Conservation (phyloP, 306 rosid genomes). For the Malus sieversii region DNA sequence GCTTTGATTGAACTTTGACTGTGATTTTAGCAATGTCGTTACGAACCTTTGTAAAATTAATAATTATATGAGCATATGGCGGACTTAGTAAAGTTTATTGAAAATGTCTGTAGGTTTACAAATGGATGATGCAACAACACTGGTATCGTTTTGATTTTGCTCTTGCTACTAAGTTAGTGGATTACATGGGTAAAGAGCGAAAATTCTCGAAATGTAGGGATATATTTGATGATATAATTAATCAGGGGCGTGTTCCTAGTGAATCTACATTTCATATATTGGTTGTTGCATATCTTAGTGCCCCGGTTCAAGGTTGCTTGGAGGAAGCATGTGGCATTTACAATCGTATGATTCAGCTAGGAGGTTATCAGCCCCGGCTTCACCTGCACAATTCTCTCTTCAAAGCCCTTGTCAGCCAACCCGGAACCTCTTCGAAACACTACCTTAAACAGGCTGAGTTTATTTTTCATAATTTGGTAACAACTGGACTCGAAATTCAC, state of each 20-base stretch:
- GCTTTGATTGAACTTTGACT: neutral
- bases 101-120: slow-evolving; percentile 57
- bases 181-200: slow-evolving; percentile 84
- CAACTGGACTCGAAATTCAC: slow-evolving; percentile 63
- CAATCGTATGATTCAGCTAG: slow-evolving; percentile 90
- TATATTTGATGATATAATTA: slow-evolving; percentile 74
- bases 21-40: too few relatives aligned
- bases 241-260: slow-evolving; percentile 85
- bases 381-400: slow-evolving; percentile 83
- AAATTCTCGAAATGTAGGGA: slow-evolving; percentile 89
- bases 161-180: slow-evolving; percentile 81
- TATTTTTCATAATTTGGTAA: slow-evolving; percentile 66
- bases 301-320: slow-evolving; percentile 68
- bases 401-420: slow-evolving; percentile 59
- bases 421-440: slow-evolving; percentile 54
- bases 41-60: too few relatives aligned
- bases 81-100: neutral
- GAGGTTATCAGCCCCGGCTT: slow-evolving; percentile 85
- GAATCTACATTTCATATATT: slow-evolving; percentile 90
- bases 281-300: slow-evolving; percentile 81
- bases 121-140: slow-evolving; percentile 85
- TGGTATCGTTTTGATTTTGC: slow-evolving; percentile 85
- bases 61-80: neutral
- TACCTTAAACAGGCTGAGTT: slow-evolving; percentile 91
- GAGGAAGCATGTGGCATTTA: slow-evolving; percentile 81